These are phyloP conservation scores for Liriodendron chinense DNA, from an alignment of 164 flowering plant genomes.

Conservation along the genomic window DNA sequence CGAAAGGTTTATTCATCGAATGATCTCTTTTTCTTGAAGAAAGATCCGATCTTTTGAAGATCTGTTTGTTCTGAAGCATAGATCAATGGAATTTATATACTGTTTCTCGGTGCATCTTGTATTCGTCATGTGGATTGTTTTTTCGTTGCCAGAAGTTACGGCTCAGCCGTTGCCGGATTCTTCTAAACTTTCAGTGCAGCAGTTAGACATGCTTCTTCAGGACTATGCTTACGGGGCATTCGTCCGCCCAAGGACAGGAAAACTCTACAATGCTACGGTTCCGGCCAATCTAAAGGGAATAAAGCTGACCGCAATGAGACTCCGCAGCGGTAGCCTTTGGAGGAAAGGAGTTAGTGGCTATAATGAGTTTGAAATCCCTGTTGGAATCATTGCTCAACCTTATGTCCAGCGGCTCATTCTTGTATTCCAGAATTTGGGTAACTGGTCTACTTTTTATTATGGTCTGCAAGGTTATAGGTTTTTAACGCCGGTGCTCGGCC, in stretches of 20 bases:
- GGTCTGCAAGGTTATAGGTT: constrained; percentile 49
- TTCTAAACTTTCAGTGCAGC: constrained; percentile 17
- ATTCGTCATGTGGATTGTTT: constrained; percentile 13
- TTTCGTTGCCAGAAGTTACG: constrained; percentile 18
- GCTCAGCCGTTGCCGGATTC: constrained; percentile 32
- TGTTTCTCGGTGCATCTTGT: constrained; percentile 40
- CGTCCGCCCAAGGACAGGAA: constrained; percentile 60
- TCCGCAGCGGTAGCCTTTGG: constrained; percentile 76
- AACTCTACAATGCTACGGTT: constrained; percentile 39
- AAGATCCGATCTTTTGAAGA: not conserved
- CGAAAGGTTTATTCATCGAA: not conserved
- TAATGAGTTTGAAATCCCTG: constrained; percentile 63
- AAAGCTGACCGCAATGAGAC: constrained; percentile 63
- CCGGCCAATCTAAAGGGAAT: constrained; percentile 73
- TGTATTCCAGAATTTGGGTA: constrained; percentile 81
- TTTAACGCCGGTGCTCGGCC: constrained; percentile 75
- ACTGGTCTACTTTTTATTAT: constrained; percentile 60
- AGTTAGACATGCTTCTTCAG: constrained; percentile 79
- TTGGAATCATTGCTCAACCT: constrained; percentile 58
- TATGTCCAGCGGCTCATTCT: constrained; percentile 79
- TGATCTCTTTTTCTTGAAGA: not conserved
- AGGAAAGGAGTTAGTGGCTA: constrained; percentile 45
- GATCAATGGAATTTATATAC: constrained; percentile 50
- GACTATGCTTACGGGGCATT: constrained; percentile 80
- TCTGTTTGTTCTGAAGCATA: not conserved